phyloP scores from a whole-genome alignment of 2,329 filamentous ascomycete species.

The Podosphaera leucotricha region DNA sequence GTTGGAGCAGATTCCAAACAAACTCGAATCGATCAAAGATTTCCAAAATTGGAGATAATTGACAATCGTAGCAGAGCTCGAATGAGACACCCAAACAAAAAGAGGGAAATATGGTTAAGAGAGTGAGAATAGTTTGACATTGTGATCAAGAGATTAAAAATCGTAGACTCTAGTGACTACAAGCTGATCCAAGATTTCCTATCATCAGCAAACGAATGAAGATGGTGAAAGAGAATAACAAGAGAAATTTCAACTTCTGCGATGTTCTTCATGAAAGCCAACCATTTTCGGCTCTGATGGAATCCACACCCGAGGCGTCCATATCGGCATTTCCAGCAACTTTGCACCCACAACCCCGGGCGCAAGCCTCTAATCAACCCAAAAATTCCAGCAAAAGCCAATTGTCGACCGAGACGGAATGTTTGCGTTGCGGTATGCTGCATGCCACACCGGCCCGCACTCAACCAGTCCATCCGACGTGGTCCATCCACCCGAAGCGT shows the following conservation, averaged over 20 bases:
- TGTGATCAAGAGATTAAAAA: not conserved
- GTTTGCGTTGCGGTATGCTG: too few species aligned
- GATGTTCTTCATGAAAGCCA: not conserved
- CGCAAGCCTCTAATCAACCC: too few species aligned
- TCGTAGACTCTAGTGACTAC: constrained; percentile 1
- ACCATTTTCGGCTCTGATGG: constrained; percentile 1
- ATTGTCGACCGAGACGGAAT: too few species aligned
- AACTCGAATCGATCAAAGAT: too few species aligned
- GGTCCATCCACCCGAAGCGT: too few species aligned
- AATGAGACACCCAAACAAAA: not conserved
- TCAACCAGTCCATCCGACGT: too few species aligned
- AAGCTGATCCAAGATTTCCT: not conserved
- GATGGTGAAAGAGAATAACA: not conserved
- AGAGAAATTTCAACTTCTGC: not conserved
- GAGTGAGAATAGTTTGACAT: constrained; percentile 1
- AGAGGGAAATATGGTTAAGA: not conserved
- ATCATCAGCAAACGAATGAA: not conserved
- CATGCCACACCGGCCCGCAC: too few species aligned
- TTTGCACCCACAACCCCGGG: too few species aligned
- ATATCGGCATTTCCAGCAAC: not conserved
- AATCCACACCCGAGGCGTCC: not conserved
- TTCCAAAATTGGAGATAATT: too few species aligned
- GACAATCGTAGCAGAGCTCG: not conserved
- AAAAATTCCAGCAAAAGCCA: too few species aligned
- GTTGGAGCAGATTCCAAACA: too few species aligned